Base-by-base conservation (phyloP, 2,329 filamentous ascomycete genomes). In the Hortaea sp. region DNA sequence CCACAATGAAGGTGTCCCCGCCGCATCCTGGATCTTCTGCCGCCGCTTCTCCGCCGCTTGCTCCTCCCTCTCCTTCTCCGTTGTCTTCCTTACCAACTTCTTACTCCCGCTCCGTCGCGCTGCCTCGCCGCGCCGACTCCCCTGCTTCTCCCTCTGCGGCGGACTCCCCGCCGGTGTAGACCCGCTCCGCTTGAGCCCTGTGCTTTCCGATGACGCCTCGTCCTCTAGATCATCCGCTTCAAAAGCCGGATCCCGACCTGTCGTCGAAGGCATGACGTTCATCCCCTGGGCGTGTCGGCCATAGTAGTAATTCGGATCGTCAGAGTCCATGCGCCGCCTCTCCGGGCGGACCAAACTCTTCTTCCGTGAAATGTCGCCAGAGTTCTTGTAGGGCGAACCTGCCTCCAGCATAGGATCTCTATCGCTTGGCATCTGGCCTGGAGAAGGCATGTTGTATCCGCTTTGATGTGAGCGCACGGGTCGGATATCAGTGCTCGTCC, bases 301-400 rank as follows among this genome's bases (percentile, higher is more conserved):
- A 67, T 98, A 98, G 68, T 95, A 79, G 63, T 95, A 98, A 65
- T 97, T 94, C 10, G 89, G 88, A 63, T 97, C 88, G 57, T 89
- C 85, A 53, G 77, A 81, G 57, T 89, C 85, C 56, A 94, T 87
- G 56, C 85, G 80, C 59, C 84, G 84, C 54, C 92, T 80, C 68
- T 98, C 92, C 1, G 92, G 92, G 51, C 85, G 78, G 61, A 98
- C 82, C 53, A 98, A 72, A 65, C 87, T 95, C 63, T 85, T 81
- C 69, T 97, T 97, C 57, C 89, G 81, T 50, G 68, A 65, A 47
- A 82, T 56, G 11, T 80, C 78, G 12, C 62, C 64, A 30, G 60
- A 58, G 48, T 71, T 68, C 45, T 70, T 66, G 48, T 65, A 68
- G 54, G 47, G 45, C 2, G 47, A 49, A 35, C 53, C 56, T 20